phyloP scores from a whole-genome alignment of 2,329 filamentous ascomycete species.

The Botrytis pseudocinerea region DNA sequence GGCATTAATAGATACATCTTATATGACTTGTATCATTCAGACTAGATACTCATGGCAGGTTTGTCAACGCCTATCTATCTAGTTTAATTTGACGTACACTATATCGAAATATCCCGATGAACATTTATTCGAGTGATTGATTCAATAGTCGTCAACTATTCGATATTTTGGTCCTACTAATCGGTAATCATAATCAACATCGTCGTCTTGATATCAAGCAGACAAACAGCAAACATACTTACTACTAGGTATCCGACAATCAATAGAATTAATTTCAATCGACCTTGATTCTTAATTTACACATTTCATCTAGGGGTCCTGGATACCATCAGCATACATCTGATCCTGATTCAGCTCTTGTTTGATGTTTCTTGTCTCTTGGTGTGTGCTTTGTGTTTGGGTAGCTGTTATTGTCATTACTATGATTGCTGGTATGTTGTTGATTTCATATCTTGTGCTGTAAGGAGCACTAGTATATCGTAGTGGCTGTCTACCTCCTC shows the following conservation, averaged over 20 bases:
- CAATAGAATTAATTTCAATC: neutral
- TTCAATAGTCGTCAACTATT: neutral
- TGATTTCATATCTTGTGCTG: neutral
- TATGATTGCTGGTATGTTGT: neutral
- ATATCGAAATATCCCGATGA: neutral
- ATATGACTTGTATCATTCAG: neutral
- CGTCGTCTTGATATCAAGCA: neutral
- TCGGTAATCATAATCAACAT: too few species aligned
- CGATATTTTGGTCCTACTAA: neutral
- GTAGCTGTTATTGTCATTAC: neutral
- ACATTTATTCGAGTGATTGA: neutral
- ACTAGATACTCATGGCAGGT: neutral
- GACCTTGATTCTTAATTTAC: neutral
- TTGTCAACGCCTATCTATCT: neutral
- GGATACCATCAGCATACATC: neutral
- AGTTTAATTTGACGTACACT: neutral
- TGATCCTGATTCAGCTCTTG: neutral
- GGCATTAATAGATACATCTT: slow-evolving; percentile 6
- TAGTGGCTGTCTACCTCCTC: neutral
- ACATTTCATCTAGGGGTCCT: neutral
- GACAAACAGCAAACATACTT: neutral
- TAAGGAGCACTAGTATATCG: neutral
- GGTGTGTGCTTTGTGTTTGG: neutral
- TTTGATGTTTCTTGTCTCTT: neutral
- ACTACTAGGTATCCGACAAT: neutral